A percentile compares a stretch with the other conserved stretches of the same genome.
phyloP scores from a whole-genome alignment of 129 eudicot species.

The Rutidosis leptorrhynchoides region DNA sequence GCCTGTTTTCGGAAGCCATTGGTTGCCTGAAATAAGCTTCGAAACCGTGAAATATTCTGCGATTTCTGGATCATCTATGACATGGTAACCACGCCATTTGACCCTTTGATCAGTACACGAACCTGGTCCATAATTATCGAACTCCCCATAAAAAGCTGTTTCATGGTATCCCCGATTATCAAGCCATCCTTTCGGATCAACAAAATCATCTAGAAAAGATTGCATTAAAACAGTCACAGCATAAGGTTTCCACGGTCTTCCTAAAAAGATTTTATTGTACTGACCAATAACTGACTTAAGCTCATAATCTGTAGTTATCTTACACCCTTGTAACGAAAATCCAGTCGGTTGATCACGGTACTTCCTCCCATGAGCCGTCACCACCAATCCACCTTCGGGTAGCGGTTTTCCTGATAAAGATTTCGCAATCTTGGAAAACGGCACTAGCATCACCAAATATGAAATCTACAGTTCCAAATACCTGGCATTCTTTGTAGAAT shows the following conservation, averaged over 20 bases:
- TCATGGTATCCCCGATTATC: slow-evolving; percentile 16
- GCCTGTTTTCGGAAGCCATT: slow-evolving; percentile 39
- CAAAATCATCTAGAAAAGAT: slow-evolving; percentile 23
- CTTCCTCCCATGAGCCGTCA: slow-evolving; percentile 26
- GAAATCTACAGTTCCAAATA: slow-evolving; percentile 33
- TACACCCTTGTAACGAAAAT: slow-evolving; percentile 24
- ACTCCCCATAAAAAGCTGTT: slow-evolving; percentile 40
- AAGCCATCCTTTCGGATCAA: slow-evolving; percentile 34
- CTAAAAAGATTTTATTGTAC: slow-evolving; percentile 21
- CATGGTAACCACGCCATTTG: slow-evolving; percentile 33
- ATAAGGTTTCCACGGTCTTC: slow-evolving; percentile 26
- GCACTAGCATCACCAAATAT: slow-evolving; percentile 21
- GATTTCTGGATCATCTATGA: slow-evolving; percentile 4
- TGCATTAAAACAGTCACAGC: slow-evolving; percentile 23
- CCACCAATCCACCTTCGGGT: slow-evolving; percentile 19
- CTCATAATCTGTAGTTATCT: slow-evolving; percentile 6
- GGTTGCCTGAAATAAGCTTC: slow-evolving; percentile 25
- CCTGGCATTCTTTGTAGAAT: slow-evolving; percentile 29
- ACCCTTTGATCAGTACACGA: slow-evolving; percentile 34
- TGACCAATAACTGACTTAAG: slow-evolving; percentile 17
- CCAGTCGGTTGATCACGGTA: slow-evolving; percentile 2
- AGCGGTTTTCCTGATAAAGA: slow-evolving; percentile 27
- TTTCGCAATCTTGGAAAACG: slow-evolving; percentile 31
- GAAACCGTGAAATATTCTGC: slow-evolving; percentile 28
- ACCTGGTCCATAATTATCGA: slow-evolving; percentile 39